These are phyloP conservation scores for Wallacemonas sp. DNA, from an alignment of 208 protist genomes.

Conservation along the genomic window DNA sequence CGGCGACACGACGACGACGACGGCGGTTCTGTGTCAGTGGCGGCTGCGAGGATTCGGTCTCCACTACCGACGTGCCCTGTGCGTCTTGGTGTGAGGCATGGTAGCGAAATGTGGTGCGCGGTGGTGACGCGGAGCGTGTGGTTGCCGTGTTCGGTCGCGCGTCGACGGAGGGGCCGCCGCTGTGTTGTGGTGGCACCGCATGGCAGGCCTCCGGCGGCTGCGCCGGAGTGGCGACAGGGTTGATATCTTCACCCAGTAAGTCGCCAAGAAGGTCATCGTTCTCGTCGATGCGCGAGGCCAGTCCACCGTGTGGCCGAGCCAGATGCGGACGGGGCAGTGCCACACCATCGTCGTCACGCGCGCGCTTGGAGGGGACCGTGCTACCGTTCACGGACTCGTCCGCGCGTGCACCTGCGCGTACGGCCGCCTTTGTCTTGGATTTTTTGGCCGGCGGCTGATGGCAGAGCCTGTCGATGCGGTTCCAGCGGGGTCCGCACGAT, in stretches of 20 bases:
- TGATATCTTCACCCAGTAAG: conserved; percentile 14
- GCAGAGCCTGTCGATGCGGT: too few relatives aligned
- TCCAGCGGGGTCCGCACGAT: too few relatives aligned
- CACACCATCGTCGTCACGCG: too few relatives aligned
- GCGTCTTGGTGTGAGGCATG: too few relatives aligned
- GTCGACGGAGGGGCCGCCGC: not conserved
- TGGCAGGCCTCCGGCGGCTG: not conserved
- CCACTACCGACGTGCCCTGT: too few relatives aligned
- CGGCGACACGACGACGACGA: not conserved
- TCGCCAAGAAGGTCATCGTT: conserved; percentile 28
- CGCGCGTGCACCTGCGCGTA: too few relatives aligned
- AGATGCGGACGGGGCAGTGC: too few relatives aligned
- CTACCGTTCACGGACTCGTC: too few relatives aligned
- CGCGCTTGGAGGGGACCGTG: too few relatives aligned
- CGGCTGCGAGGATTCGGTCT: not conserved
- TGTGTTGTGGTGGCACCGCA: not conserved
- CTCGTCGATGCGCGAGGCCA: conserved; percentile 25
- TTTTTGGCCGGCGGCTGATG: too few relatives aligned
- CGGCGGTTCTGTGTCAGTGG: not conserved
- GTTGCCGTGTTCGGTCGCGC: not conserved
- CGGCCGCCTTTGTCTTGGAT: too few relatives aligned
- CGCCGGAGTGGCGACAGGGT: not conserved
- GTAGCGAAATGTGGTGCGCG: conserved; percentile 37
- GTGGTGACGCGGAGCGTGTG: conserved; percentile 9
- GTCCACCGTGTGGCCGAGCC: too few relatives aligned